A percentile compares a stretch with the other conserved stretches of the same genome.
phyloP scores from a whole-genome alignment of 2,329 filamentous ascomycete species.

The Cordyceps tenuipes region DNA sequence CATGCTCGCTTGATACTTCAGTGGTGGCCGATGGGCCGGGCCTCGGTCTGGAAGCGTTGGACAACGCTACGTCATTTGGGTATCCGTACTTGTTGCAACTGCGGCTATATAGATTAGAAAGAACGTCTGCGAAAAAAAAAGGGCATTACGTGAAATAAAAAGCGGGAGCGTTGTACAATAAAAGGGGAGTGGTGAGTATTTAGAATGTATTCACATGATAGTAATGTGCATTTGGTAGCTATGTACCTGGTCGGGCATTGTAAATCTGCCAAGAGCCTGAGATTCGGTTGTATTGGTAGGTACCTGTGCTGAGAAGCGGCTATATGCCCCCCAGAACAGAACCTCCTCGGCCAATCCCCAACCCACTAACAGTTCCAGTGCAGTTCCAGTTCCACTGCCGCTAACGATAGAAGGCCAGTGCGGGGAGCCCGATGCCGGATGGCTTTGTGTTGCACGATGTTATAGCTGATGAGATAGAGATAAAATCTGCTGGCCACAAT shows the following conservation, averaged over 20 bases:
- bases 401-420: background rate
- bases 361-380: too few species aligned
- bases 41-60: background rate
- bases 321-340: background rate
- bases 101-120: background rate
- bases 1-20: too few species aligned
- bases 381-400: background rate
- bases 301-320: background rate
- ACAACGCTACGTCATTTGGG: background rate
- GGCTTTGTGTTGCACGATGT: background rate
- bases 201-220: background rate
- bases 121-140: background rate
- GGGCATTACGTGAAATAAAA: background rate
- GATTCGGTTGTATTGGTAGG: too few species aligned
- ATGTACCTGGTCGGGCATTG: background rate
- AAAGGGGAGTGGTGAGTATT: background rate
- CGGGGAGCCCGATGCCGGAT: background rate
- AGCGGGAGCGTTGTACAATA: background rate
- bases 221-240: background rate
- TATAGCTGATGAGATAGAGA: too few species aligned
- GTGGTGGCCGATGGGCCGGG: background rate
- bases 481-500: too few species aligned
- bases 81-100: background rate
- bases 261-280: background rate
- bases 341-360: conserved; percentile 2